Conservation (phyloP, 1,284 basidiomycete species). For the Mycosarcoma mackinlayi region DNA sequence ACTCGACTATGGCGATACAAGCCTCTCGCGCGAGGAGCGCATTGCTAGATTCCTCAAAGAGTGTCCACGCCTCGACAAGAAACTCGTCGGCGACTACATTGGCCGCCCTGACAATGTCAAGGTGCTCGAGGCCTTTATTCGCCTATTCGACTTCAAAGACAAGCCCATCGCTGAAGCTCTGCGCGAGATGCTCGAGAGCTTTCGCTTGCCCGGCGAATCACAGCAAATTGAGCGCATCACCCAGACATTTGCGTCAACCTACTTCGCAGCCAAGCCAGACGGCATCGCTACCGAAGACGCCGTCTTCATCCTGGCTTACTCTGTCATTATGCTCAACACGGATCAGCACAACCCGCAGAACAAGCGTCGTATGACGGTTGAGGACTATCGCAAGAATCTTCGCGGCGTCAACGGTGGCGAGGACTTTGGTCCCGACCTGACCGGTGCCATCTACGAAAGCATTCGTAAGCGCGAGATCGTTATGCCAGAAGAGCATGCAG, state of each 20-base stretch:
- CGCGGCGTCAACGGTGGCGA: conserved; percentile 89
- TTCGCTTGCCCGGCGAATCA: conserved; percentile 93
- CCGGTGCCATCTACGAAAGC: conserved; percentile 90
- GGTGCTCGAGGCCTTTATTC: conserved; percentile 86
- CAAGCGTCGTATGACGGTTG: conserved; percentile 96
- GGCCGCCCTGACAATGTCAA: conserved; percentile 88
- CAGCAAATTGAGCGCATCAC: conserved; percentile 95
- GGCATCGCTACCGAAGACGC: conserved; percentile 93
- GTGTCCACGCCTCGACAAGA: conserved; percentile 89
- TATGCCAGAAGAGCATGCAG: conserved; percentile 97
- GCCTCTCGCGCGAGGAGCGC: conserved; percentile 55
- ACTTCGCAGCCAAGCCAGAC: conserved; percentile 87
- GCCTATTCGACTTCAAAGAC: conserved; percentile 87
- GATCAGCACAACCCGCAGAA: conserved; percentile 98
- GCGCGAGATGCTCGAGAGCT: conserved; percentile 91
- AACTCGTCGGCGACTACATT: conserved; percentile 91
- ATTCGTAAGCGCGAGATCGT: conserved; percentile 95
- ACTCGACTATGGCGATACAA: conserved; percentile 72
- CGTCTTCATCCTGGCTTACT: conserved; percentile 92
- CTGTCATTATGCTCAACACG: conserved; percentile 98
- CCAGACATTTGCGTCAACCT: conserved; percentile 90
- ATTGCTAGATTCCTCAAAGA: conserved; percentile 85
- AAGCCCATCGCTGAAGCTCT: conserved; percentile 95
- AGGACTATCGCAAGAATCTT: conserved; percentile 92
- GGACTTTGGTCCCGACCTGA: conserved; percentile 85